Evolutionary conservation across 345 rosid genomes (phyloP).

Genomic region (Clausena lansium): DNA sequence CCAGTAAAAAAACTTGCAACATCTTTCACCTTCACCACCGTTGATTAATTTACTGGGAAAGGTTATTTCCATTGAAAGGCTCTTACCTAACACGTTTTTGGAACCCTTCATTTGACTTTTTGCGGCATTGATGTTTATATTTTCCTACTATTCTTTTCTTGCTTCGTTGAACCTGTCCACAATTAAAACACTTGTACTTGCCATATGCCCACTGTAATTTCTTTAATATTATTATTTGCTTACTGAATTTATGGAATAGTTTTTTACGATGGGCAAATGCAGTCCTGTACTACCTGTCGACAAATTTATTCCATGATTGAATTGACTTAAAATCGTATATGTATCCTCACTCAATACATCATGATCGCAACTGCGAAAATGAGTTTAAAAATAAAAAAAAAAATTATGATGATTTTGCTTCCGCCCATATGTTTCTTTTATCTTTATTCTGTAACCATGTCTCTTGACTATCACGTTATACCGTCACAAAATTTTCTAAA

Average conservation of each 20-base stretch:
- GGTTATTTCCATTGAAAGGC: not conserved
- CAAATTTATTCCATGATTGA: too few relatives aligned
- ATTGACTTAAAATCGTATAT: too few relatives aligned
- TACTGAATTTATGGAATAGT: not conserved
- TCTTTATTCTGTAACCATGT: too few relatives aligned
- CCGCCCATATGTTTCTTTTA: too few relatives aligned
- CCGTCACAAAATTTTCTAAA: too few relatives aligned
- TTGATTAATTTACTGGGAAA: not conserved
- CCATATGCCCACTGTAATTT: too few relatives aligned
- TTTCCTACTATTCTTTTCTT: not conserved
- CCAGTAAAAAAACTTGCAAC: not conserved
- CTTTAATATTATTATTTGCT: not conserved
- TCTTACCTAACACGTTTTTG: not conserved
- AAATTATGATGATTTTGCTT: too few relatives aligned
- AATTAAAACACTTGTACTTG: not conserved
- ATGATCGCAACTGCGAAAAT: too few relatives aligned
- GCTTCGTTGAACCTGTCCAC: not conserved
- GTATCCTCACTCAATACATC: not conserved
- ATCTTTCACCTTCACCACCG: not conserved
- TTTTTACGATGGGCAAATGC: not conserved
- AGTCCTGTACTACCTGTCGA: not conserved
- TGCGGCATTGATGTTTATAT: not conserved
- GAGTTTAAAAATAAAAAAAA: too few relatives aligned
- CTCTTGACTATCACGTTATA: too few relatives aligned
- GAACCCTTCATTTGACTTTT: not conserved